These are phyloP conservation scores for Tephrocybe sp. DNA, from an alignment of 768 basidiomycete genomes.

Conservation along the genomic window DNA sequence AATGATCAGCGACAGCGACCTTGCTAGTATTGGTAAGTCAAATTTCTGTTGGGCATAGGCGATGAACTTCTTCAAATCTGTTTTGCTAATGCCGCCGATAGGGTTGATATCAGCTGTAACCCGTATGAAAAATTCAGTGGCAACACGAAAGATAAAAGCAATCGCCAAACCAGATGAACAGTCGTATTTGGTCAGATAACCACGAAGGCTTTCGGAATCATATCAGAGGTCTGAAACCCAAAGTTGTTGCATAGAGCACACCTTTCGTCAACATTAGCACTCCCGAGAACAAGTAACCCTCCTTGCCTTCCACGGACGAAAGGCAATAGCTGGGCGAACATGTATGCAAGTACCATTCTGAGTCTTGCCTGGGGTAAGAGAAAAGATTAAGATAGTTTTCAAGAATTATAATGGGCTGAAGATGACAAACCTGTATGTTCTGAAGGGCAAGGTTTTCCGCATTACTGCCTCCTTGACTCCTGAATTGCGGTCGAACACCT, in stretches of 20 bases:
- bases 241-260: conserved; percentile 20
- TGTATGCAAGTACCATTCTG: conserved; percentile 91
- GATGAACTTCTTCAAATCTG: conserved; percentile 95
- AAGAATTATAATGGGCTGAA: not conserved
- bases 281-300: conserved; percentile 92
- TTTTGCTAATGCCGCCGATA: conserved; percentile 97
- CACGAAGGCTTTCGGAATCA: conserved; percentile 63
- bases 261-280: conserved; percentile 99
- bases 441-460: conserved; percentile 96
- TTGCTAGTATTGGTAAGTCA: conserved; percentile 77
- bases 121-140: not conserved
- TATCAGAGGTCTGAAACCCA: not conserved
- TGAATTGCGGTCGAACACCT: conserved; percentile 57
- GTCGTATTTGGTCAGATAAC: conserved; percentile 98
- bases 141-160: not conserved
- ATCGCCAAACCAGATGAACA: conserved; percentile 72
- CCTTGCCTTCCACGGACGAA: conserved; percentile 86
- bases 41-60: conserved; percentile 77
- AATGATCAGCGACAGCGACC: conserved; percentile 37
- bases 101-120: conserved; percentile 90
- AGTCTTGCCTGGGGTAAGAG: conserved; percentile 63
- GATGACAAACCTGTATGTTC: conserved; percentile 79
- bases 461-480: conserved; percentile 78
- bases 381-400: not conserved
- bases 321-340: conserved; percentile 93